Evolutionary conservation across 1,284 basidiomycete genomes (phyloP), one percentile per base, ranked within the genome.

Genomic region (Sphagnurus paluster): DNA sequence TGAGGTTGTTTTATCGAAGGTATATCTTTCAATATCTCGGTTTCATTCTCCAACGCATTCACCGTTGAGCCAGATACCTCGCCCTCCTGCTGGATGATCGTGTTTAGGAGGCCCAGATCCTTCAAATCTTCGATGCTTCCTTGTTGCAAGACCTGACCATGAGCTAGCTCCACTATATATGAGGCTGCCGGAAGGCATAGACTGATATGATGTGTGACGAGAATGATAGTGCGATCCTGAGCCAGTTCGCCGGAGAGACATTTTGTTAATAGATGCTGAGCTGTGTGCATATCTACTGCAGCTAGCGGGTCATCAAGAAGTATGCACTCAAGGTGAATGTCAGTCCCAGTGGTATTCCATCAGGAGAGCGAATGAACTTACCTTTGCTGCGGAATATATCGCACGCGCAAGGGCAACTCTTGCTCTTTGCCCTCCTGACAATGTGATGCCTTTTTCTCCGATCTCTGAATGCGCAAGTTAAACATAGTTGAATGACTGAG

Each of bases 291-390:
- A 64, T 96, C 93, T 6, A 96, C 90, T 1, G 92, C 91, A 0
- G 89, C 86, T 10, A 96, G 84, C 79, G 83, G 82, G 62, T 95
- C 93, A 65, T 96, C 93, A n/a, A 95, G 76, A 7, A 94, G 74
- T 14, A 95, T 77, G 55, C 80, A 82, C 75, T 85, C 55, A 2
- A 7, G 60, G 66, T 28, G 26, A 23, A 24, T 7, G 9, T 68
- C 53, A 48, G 39, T 23, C 9, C 30, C 17, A 34, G 23, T 21
- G 10, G 10, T 6, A n/a, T n/a, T 37, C 14, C 20, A 8, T 25
- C 30, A 11, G 13, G 8, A 25, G 5, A 24, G n/a, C 11, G 14
- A 21, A 30, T 20, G 4, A 19, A 51, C 57, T 28, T 64, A 84
- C 75, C 59, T 76, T 74, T 7, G 83, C 82, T 49, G 75, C 72